Evolutionary conservation across 1,284 basidiomycete genomes (phyloP).

Genomic region (Thecaphora thlaspeos): DNA sequence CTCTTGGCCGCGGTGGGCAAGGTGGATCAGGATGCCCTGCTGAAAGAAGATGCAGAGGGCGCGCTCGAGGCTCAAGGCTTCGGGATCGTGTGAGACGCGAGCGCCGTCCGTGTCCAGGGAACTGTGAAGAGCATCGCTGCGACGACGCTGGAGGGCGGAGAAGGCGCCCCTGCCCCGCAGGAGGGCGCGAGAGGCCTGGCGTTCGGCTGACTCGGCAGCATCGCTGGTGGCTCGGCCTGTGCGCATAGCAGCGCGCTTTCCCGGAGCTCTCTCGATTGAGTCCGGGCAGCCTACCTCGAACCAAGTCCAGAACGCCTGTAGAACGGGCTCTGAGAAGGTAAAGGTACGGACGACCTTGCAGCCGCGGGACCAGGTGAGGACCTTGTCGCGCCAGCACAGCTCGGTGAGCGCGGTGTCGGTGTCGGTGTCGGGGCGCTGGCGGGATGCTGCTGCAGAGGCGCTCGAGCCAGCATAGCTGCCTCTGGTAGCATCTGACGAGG

Average conservation of each 20-base stretch:
- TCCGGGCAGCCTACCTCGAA: conserved; percentile 20
- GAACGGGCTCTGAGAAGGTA: conserved; percentile 24
- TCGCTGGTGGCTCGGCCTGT: neutral
- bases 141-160: neutral
- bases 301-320: conserved; percentile 45
- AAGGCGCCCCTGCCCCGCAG: neutral
- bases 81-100: neutral
- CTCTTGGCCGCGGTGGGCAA: conserved; percentile 38
- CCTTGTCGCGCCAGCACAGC: conserved; percentile 31
- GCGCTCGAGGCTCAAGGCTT: neutral
- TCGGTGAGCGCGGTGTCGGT: conserved; percentile 10
- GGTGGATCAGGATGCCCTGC: conserved; percentile 37
- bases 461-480: too few relatives aligned
- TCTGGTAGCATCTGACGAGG: too few relatives aligned
- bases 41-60: conserved; percentile 49
- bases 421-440: too few relatives aligned
- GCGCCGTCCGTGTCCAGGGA: too few relatives aligned
- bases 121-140: too few relatives aligned
- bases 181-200: neutral
- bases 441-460: too few relatives aligned
- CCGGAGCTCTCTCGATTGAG: conserved; percentile 23
- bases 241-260: too few relatives aligned
- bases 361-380: conserved; percentile 39
- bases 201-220: neutral
- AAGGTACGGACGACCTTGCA: conserved; percentile 31